These are phyloP conservation scores for Volvox carteri DNA, from an alignment of 163 green algal species.

Conservation along the genomic window DNA sequence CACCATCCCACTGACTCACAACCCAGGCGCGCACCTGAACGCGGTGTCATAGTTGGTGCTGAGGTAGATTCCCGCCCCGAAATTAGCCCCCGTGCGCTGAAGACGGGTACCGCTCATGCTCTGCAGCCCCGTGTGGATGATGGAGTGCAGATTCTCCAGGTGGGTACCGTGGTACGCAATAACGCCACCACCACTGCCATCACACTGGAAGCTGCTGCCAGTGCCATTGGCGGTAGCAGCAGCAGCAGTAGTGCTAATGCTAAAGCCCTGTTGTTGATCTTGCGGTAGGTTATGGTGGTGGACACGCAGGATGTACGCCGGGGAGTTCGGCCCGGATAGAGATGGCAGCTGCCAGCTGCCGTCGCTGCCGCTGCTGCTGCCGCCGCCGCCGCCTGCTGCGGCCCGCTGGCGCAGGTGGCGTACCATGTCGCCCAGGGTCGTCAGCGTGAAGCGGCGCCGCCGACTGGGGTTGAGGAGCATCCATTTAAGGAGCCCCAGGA, in stretches of 20 bases:
- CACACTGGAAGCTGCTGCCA: too few relatives aligned
- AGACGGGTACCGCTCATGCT: constrained; percentile 57
- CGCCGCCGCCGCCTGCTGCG: too few relatives aligned
- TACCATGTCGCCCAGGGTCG: constrained; percentile 17
- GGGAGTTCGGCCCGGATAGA: neutral
- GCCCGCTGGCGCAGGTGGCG: constrained; percentile 31
- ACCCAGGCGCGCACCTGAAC: constrained; percentile 28
- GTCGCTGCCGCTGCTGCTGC: neutral
- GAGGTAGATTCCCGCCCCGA: constrained; percentile 68
- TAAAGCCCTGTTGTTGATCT: too few relatives aligned
- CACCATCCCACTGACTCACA: too few relatives aligned
- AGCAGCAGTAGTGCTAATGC: too few relatives aligned
- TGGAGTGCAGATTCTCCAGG: constrained; percentile 64
- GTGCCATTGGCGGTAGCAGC: too few relatives aligned
- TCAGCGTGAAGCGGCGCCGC: constrained; percentile 6
- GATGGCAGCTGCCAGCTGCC: constrained; percentile 1
- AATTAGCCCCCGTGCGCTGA: constrained; percentile 63
- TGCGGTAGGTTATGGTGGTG: too few relatives aligned
- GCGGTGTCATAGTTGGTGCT: constrained; percentile 60
- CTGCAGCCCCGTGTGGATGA: constrained; percentile 46
- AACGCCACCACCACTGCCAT: too few relatives aligned
- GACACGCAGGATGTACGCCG: neutral
- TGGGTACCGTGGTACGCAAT: constrained; percentile 66
- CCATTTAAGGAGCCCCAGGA: constrained; percentile 53
- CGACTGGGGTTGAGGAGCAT: constrained; percentile 47